Conservation (phyloP, 371 early-diverging fungal species). For the Choanephora cucurbitarum region DNA sequence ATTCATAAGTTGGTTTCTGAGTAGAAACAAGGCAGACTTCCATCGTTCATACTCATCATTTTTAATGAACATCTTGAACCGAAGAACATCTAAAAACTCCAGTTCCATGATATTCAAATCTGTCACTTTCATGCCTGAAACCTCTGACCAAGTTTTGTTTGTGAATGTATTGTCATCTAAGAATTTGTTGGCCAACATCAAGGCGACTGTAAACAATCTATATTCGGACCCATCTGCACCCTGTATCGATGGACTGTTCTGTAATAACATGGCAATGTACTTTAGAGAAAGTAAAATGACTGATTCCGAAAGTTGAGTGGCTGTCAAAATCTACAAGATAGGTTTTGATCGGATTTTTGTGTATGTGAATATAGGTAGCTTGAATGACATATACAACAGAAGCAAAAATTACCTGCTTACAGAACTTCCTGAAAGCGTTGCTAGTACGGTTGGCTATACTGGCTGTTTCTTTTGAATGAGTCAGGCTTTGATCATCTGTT, state of each 20-base stretch:
- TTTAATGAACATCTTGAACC: constrained; percentile 61
- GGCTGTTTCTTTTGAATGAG: constrained; percentile 38
- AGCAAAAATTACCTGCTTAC: constrained; percentile 56
- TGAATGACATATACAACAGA: too few species aligned
- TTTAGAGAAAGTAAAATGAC: constrained; percentile 62
- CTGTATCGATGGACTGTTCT: constrained; percentile 63
- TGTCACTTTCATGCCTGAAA: constrained; percentile 64
- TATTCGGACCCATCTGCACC: constrained; percentile 78
- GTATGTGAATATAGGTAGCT: too few species aligned
- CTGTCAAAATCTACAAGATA: constrained; percentile 43
- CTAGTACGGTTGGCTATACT: constrained; percentile 53
- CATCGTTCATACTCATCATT: constrained; percentile 57
- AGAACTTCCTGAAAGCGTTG: constrained; percentile 56
- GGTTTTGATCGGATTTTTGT: too few species aligned
- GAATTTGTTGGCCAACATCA: constrained; percentile 75
- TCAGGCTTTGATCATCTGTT: constrained; percentile 19
- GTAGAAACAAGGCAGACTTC: constrained; percentile 36
- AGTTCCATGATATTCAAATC: constrained; percentile 74
- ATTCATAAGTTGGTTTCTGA: constrained; percentile 39
- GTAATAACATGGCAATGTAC: constrained; percentile 64
- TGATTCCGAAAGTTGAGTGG: constrained; percentile 67
- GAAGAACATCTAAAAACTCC: constrained; percentile 65
- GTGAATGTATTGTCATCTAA: constrained; percentile 72
- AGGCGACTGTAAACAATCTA: constrained; percentile 74
- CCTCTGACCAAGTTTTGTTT: constrained; percentile 73